Evolutionary conservation across 2,329 filamentous ascomycete species (phyloP).

Genomic region (Fusarium zealandicum): DNA sequence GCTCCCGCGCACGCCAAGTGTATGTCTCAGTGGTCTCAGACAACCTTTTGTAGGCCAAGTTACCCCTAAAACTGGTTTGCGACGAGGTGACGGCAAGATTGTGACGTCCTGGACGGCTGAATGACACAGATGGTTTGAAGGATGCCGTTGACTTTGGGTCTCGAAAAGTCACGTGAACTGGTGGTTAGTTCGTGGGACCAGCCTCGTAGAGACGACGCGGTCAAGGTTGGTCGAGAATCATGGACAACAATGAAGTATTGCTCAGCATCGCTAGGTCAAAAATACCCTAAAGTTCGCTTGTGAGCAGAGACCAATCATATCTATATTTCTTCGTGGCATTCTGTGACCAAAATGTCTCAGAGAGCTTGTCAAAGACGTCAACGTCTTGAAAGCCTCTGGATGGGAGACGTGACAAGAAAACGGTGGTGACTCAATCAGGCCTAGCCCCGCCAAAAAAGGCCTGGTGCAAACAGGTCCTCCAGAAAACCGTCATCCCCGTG

Average conservation of each 20-base stretch:
- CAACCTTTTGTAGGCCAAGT: neutral
- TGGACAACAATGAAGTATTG: slow-evolving; percentile 14
- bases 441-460: neutral
- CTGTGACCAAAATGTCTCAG: neutral
- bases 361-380: slow-evolving; percentile 10
- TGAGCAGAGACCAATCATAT: neutral
- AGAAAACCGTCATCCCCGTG: slow-evolving; percentile 44
- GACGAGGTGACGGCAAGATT: slow-evolving; percentile 23
- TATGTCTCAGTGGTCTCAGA: slow-evolving; percentile 24
- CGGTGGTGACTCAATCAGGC: slow-evolving; percentile 13
- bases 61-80: slow-evolving; percentile 6
- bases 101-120: slow-evolving; percentile 4
- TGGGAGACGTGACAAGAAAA: slow-evolving; percentile 38
- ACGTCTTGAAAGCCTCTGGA: slow-evolving; percentile 10
- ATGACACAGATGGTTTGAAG: neutral
- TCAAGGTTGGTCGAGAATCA: neutral
- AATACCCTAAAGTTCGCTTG: neutral
- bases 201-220: slow-evolving; percentile 15
- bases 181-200: slow-evolving; percentile 17
- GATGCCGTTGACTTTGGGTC: slow-evolving; percentile 14
- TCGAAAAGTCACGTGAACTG: slow-evolving; percentile 32
- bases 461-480: slow-evolving; percentile 13
- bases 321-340: neutral
- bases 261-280: neutral
- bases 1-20: slow-evolving; percentile 5